Conservation (phyloP, 2,329 filamentous ascomycete genomes). For the Aspergillus ochraceoroseus region DNA sequence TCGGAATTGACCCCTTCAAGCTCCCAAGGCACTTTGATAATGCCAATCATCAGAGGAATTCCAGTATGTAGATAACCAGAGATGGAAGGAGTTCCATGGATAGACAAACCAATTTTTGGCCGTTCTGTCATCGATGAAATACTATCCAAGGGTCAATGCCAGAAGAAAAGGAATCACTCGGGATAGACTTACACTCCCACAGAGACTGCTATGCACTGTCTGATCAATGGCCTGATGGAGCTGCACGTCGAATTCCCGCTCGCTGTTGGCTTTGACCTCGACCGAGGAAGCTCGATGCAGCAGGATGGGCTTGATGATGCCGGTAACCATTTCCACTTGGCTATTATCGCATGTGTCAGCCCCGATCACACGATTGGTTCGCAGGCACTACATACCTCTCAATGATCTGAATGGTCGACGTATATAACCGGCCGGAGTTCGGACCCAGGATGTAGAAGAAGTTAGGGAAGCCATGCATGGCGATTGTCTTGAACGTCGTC, state of each 20-base stretch:
- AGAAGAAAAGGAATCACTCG: background rate
- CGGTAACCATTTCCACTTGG: slow-evolving; percentile 6
- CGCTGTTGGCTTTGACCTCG: slow-evolving; percentile 4
- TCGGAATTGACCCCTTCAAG: no score
- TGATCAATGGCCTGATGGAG: slow-evolving; percentile 3
- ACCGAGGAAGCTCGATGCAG: background rate
- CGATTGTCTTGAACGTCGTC: slow-evolving; percentile 5
- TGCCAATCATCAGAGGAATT: slow-evolving; percentile 1
- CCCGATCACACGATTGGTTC: no score
- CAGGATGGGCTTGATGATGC: slow-evolving; percentile 1
- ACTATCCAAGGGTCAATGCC: background rate
- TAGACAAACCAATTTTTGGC: slow-evolving; percentile 12
- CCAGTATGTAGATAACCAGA: slow-evolving; percentile 7
- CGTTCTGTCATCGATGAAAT: slow-evolving; percentile 6
- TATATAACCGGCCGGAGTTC: slow-evolving; percentile 8
- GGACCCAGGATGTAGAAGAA: slow-evolving; percentile 10
- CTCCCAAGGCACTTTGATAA: no score
- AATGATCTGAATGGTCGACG: slow-evolving; percentile 9
- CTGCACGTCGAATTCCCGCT: slow-evolving; percentile 1
- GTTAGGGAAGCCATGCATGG: slow-evolving; percentile 9
- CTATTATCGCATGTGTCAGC: no score
- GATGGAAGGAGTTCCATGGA: slow-evolving; percentile 9
- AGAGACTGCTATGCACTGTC: slow-evolving; percentile 3
- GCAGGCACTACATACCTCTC: slow-evolving; percentile 2
- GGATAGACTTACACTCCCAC: slow-evolving; percentile 3